Percentiles rank a stretch among this genome's conserved stretches.
Conservation (phyloP, 768 basidiomycete species). For the Russula foetens region DNA sequence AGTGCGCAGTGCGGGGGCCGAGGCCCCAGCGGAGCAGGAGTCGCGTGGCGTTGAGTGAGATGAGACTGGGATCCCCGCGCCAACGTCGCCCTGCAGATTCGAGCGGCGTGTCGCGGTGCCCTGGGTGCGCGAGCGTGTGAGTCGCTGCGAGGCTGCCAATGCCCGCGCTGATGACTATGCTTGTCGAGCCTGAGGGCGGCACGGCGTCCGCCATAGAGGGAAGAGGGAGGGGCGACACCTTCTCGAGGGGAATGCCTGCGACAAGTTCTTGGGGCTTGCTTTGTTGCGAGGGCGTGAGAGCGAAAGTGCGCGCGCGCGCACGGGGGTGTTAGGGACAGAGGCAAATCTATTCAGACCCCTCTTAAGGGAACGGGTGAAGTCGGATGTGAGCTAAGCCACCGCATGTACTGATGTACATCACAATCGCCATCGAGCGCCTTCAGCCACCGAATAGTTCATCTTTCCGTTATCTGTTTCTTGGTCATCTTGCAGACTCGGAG, state of each 20-base stretch:
- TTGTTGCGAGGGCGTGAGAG: no score
- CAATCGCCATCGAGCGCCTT: no score
- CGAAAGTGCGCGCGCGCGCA: no score
- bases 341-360: no score
- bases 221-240: slow-evolving; percentile 12
- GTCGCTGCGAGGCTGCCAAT: slow-evolving; percentile 36
- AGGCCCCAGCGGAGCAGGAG: slow-evolving; percentile 34
- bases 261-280: no score
- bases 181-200: slow-evolving; percentile 29
- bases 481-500: no score
- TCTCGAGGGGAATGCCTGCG: slow-evolving; percentile 17
- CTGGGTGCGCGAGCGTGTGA: slow-evolving; percentile 32
- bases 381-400: no score
- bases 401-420: no score
- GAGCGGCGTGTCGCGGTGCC: slow-evolving; percentile 33
- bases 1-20: slow-evolving; percentile 25
- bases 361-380: no score
- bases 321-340: no score
- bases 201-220: slow-evolving; percentile 27
- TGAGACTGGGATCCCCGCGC: slow-evolving; percentile 37
- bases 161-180: slow-evolving; percentile 36
- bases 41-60: slow-evolving; percentile 34
- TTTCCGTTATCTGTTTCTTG: no score
- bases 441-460: no score
- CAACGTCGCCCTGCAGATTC: slow-evolving; percentile 36